Conservation (phyloP, 441 rosid genomes). For the Manihot esculenta region DNA sequence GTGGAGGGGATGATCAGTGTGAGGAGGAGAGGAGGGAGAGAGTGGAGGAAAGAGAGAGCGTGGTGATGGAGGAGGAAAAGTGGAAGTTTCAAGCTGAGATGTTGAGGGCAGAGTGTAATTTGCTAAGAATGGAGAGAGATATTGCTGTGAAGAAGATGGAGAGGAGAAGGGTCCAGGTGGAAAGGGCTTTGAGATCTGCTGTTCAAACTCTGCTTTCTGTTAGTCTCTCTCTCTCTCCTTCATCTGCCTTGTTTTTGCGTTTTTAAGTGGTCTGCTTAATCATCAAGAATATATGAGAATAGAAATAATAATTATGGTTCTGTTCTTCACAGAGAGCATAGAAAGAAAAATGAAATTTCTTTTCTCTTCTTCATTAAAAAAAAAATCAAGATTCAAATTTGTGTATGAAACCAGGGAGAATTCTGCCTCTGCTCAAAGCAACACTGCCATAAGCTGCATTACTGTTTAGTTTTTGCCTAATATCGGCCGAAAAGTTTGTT, state of each 20-base stretch:
- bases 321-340: no score
- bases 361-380: no score
- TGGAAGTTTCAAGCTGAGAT: slow-evolving; percentile 98
- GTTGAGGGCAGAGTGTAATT: slow-evolving; percentile 93
- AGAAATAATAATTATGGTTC: no score
- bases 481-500: no score
- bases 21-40: slow-evolving; percentile 32
- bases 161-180: slow-evolving; percentile 66
- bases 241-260: neutral
- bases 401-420: no score
- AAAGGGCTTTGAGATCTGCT: slow-evolving; percentile 61
- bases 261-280: neutral
- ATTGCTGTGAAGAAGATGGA: slow-evolving; percentile 81
- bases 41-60: slow-evolving; percentile 21
- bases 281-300: no score
- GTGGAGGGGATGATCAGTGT: neutral
- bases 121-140: slow-evolving; percentile 81
- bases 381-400: no score
- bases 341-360: no score
- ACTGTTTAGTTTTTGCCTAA: no score
- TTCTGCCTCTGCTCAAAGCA: no score
- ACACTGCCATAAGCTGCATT: no score
- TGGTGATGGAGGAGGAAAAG: slow-evolving; percentile 59
- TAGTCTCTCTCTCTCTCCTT: slow-evolving; percentile 25
- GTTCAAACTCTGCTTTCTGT: slow-evolving; percentile 66